A percentile compares a stretch with the other conserved stretches of the same genome.
Conservation (phyloP, 192 early-diverging fungal species). For the Coemansia reversa region DNA sequence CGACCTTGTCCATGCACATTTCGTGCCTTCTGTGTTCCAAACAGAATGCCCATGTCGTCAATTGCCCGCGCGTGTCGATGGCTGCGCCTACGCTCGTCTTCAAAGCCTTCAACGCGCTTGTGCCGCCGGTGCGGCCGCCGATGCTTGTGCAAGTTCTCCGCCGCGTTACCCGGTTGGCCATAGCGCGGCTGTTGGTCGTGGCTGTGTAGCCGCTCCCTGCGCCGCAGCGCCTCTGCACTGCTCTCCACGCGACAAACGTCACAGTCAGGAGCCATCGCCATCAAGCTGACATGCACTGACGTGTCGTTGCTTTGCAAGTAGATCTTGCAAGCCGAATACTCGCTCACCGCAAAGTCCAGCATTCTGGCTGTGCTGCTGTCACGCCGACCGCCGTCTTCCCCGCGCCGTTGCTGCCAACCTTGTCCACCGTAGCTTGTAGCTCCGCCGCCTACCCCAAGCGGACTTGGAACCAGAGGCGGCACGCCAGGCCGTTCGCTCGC, state of each 20-base stretch:
- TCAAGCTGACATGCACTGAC: conserved; percentile 41
- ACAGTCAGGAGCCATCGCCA: conserved; percentile 51
- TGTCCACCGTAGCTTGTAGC: neutral
- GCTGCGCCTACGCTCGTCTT: neutral
- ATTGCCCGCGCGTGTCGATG: conserved; percentile 4
- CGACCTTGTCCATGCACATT: neutral
- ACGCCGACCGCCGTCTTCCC: neutral
- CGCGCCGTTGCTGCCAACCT: neutral
- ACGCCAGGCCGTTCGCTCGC: conserved; percentile 7
- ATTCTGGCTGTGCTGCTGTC: conserved; percentile 11
- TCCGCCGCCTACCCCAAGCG: conserved; percentile 7
- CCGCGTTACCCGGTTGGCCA: neutral
- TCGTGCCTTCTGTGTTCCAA: conserved; percentile 16
- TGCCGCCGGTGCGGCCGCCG: conserved; percentile 25
- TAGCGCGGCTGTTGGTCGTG: conserved; percentile 12
- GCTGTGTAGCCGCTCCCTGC: conserved; percentile 38
- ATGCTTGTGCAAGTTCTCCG: neutral
- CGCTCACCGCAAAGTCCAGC: conserved; percentile 29
- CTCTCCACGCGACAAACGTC: conserved; percentile 29
- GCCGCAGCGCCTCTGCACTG: conserved; percentile 21
- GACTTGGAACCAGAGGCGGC: conserved; percentile 1
- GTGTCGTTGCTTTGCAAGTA: conserved; percentile 38
- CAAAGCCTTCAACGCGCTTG: neutral
- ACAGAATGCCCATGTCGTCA: conserved; percentile 34
- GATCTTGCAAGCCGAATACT: conserved; percentile 43